Evolutionary conservation across 345 rosid genomes (phyloP).

Genomic region (Populus davidiana): DNA sequence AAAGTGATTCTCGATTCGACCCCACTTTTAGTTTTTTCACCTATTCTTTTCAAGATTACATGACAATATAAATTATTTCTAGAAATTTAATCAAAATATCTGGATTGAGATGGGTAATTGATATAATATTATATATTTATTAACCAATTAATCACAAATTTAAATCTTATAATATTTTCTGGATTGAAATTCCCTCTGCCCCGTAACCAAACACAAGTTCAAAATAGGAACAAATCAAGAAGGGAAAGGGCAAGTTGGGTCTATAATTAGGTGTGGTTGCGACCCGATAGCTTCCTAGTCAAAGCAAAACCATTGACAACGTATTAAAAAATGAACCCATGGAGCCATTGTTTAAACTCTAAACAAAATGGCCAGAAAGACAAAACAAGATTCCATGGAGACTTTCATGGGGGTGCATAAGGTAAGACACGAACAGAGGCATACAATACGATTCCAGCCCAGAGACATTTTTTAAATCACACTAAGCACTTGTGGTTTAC

Average conservation of each 20-base stretch:
- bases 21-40: not conserved
- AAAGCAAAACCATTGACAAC: not conserved
- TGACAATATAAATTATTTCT: no score
- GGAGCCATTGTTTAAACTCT: not conserved
- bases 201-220: no score
- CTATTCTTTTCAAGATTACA: not conserved
- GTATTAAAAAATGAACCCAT: not conserved
- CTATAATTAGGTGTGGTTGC: not conserved
- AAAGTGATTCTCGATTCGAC: not conserved
- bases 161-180: no score
- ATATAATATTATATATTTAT: no score
- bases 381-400: slow-evolving; percentile 7
- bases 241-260: not conserved
- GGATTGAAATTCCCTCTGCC: no score
- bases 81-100: no score
- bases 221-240: no score
- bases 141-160: no score
- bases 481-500: not conserved
- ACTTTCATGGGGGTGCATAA: not conserved
- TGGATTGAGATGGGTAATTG: no score
- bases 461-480: not conserved
- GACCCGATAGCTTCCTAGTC: not conserved
- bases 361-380: not conserved
- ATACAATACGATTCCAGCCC: not conserved
- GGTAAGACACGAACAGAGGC: not conserved